A percentile compares a stretch with the other conserved stretches of the same genome.
These are phyloP conservation scores for Hemileccinum impolitum DNA, from an alignment of 768 basidiomycete genomes.

Conservation along the genomic window DNA sequence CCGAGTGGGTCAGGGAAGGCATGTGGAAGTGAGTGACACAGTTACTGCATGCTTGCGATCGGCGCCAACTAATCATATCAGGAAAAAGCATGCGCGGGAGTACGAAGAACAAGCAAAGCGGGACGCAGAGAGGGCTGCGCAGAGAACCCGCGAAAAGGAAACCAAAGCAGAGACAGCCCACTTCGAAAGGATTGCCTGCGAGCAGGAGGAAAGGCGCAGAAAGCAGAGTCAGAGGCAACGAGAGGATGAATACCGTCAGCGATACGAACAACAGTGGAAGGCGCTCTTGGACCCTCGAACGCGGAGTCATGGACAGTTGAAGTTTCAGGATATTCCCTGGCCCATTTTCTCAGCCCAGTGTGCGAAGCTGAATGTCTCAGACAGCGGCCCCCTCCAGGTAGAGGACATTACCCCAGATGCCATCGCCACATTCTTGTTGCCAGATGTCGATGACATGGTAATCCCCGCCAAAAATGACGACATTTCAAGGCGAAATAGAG, in stretches of 20 bases:
- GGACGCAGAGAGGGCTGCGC: slow-evolving; percentile 52
- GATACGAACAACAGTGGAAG: slow-evolving; percentile 60
- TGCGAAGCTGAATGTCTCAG: slow-evolving; percentile 15
- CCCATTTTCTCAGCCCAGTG: slow-evolving; percentile 44
- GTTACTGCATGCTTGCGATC: background rate
- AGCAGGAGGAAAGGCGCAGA: slow-evolving; percentile 48
- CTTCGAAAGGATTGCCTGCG: slow-evolving; percentile 49
- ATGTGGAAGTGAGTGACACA: slow-evolving; percentile 70
- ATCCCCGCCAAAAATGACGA: slow-evolving; percentile 17
- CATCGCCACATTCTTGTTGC: slow-evolving; percentile 56
- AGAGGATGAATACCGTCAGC: slow-evolving; percentile 44
- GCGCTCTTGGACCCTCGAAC: slow-evolving; percentile 36
- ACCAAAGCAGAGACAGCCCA: slow-evolving; percentile 50
- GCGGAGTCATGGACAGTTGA: slow-evolving; percentile 31
- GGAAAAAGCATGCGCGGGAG: slow-evolving; percentile 66
- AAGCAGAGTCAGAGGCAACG: slow-evolving; percentile 44
- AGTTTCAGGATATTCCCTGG: slow-evolving; percentile 71
- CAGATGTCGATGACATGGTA: slow-evolving; percentile 12
- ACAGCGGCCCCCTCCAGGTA: slow-evolving; percentile 20
- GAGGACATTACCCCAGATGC: slow-evolving; percentile 56
- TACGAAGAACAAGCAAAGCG: slow-evolving; percentile 58
- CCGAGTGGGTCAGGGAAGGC: slow-evolving; percentile 79
- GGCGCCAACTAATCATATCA: slow-evolving; percentile 24
- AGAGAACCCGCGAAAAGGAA: slow-evolving; percentile 51
- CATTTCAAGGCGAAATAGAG: slow-evolving; percentile 47